Evolutionary conservation across 2,329 filamentous ascomycete species (phyloP).

Genomic region (Exophiala alcalophila): DNA sequence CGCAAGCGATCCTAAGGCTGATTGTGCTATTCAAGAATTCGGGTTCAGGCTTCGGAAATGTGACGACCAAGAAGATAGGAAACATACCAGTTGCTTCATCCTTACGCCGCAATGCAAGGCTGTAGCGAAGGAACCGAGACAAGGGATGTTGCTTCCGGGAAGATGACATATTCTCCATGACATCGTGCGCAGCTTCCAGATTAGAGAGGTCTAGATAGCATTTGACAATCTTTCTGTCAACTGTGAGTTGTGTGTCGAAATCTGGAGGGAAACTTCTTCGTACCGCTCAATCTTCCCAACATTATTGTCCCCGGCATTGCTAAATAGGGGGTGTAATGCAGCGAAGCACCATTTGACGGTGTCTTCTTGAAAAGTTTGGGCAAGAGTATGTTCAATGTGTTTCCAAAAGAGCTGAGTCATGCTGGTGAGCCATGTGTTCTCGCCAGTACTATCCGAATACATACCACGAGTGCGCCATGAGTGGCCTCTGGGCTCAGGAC

Average conservation of each 20-base stretch:
- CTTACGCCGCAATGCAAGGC: slow-evolving; percentile 60
- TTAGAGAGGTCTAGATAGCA: slow-evolving; percentile 63
- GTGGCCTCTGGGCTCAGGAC: slow-evolving; percentile 60
- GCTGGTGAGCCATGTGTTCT: no score
- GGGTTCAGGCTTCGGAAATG: no score
- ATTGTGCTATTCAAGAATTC: slow-evolving; percentile 9
- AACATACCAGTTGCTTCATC: slow-evolving; percentile 41
- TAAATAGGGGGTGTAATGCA: slow-evolving; percentile 65
- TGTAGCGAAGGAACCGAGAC: slow-evolving; percentile 68
- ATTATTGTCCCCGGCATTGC: slow-evolving; percentile 63
- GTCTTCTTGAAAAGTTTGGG: slow-evolving; percentile 50
- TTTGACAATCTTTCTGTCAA: slow-evolving; percentile 65
- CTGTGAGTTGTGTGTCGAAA: slow-evolving; percentile 32
- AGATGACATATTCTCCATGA: slow-evolving; percentile 57
- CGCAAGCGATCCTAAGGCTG: slow-evolving; percentile 19
- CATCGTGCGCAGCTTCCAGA: slow-evolving; percentile 48
- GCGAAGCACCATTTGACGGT: slow-evolving; percentile 70
- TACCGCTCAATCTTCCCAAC: slow-evolving; percentile 64
- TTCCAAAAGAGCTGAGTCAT: slow-evolving; percentile 92
- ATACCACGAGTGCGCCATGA: slow-evolving; percentile 45
- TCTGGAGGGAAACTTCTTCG: background rate
- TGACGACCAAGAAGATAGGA: background rate
- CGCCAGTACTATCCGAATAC: slow-evolving; percentile 18
- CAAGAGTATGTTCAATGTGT: slow-evolving; percentile 60
- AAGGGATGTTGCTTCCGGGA: slow-evolving; percentile 57